Conservation (phyloP, 495 filamentous ascomycete genomes). For the Penicillium fimorum region DNA sequence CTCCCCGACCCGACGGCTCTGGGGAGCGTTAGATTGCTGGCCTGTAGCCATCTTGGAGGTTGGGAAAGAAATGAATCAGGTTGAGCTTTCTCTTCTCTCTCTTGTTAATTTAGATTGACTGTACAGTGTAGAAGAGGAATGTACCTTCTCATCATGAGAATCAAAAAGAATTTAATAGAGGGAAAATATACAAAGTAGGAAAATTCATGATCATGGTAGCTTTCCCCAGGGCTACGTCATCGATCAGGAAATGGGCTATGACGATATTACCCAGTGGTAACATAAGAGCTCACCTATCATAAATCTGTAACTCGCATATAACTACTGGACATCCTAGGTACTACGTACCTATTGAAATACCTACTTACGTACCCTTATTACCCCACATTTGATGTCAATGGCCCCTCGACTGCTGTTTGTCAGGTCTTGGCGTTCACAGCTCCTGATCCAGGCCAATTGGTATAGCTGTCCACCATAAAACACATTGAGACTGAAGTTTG, state of each 20-base stretch:
- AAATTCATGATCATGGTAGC: constrained; percentile 3
- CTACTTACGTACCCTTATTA: background rate
- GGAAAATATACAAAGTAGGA: background rate
- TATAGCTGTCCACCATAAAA: no score
- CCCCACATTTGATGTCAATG: constrained; percentile 12
- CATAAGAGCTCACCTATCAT: background rate
- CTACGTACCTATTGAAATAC: no score
- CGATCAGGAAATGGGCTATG: constrained; percentile 23
- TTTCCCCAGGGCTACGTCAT: constrained; percentile 26
- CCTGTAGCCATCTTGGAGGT: constrained; percentile 24
- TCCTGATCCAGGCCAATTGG: no score
- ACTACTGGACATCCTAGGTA: no score
- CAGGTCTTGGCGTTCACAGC: background rate
- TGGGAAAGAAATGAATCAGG: background rate
- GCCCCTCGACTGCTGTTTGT: background rate
- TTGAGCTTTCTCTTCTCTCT: background rate
- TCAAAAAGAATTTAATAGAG: background rate
- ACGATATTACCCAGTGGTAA: constrained; percentile 5
- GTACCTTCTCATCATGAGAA: background rate
- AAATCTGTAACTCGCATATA: constrained; percentile 8
- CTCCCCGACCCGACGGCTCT: constrained; percentile 37
- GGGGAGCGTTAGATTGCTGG: constrained; percentile 20
- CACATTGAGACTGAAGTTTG: no score
- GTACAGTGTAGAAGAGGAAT: background rate
- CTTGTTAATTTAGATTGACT: background rate